Conservation (phyloP, 2,329 filamentous ascomycete species). For the Fusarium succisae region DNA sequence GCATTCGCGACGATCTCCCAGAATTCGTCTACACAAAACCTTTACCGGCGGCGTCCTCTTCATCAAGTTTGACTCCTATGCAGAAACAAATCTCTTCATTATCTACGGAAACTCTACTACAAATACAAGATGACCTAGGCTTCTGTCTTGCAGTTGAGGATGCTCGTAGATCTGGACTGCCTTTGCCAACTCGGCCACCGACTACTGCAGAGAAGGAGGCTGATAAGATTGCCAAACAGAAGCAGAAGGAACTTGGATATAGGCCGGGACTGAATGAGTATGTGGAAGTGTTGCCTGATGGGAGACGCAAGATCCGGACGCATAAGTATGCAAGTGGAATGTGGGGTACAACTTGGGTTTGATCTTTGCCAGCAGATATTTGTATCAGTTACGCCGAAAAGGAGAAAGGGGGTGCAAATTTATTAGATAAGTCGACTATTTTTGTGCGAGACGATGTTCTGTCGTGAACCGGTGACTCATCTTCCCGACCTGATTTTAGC, state of each 20-base stretch:
- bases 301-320: conserved; percentile 21
- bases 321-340: neutral
- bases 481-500: neutral
- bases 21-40: conserved; percentile 3
- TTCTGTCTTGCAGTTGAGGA: conserved; percentile 15
- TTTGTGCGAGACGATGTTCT: neutral
- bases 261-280: conserved; percentile 16
- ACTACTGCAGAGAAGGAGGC: conserved; percentile 7
- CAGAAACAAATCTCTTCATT: conserved; percentile 1
- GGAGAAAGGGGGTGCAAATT: fast-evolving
- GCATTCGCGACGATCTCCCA: conserved; percentile 16
- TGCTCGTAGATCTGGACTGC: neutral
- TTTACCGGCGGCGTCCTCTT: neutral
- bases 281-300: conserved; percentile 18
- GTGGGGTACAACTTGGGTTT: neutral
- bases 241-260: conserved; percentile 22
- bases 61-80: neutral
- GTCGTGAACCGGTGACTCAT: neutral
- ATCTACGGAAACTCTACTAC: conserved; percentile 7
- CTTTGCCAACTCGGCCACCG: conserved; percentile 14
- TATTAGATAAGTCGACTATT: neutral
- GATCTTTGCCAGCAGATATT: neutral
- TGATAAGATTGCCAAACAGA: neutral
- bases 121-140: conserved; percentile 28
- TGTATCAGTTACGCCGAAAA: too few relatives aligned